A percentile compares a stretch with the other conserved stretches of the same genome.
phyloP scores from a whole-genome alignment of 108 stramenopile species.

The Asterionellopsis glacialis region DNA sequence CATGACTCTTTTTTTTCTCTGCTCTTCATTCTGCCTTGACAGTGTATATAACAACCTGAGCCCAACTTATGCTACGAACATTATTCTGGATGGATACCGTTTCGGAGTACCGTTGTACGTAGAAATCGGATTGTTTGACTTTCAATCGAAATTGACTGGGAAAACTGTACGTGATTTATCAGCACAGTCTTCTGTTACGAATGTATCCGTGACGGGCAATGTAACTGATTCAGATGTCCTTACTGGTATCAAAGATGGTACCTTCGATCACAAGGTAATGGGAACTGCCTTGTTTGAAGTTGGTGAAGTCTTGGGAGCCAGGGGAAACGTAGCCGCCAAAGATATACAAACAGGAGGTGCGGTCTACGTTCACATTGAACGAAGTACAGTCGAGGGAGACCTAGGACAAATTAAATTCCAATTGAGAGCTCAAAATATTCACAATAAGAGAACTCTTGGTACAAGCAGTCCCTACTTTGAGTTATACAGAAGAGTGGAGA shows the following conservation, averaged over 20 bases:
- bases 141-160: conserved; percentile 34
- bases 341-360: conserved; percentile 65
- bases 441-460: conserved; percentile 57
- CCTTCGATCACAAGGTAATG: conserved; percentile 53
- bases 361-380: conserved; percentile 61
- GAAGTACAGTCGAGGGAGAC: conserved; percentile 21
- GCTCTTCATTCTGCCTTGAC: conserved; percentile 2
- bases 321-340: conserved; percentile 64
- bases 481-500: conserved; percentile 62
- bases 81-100: conserved; percentile 51
- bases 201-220: no score
- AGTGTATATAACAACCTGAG: conserved; percentile 49
- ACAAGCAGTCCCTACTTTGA: conserved; percentile 78
- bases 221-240: no score
- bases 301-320: conserved; percentile 60
- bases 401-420: conserved; percentile 25
- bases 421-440: conserved; percentile 51
- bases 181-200: conserved; percentile 22
- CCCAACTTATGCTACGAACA: conserved; percentile 36
- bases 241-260: conserved; percentile 16
- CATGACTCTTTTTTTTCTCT: background rate
- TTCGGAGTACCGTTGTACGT: conserved; percentile 56
- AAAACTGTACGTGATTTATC: conserved; percentile 32
- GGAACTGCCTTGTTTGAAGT: conserved; percentile 77
- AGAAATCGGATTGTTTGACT: conserved; percentile 61